Percentiles rank a stretch among this genome's conserved stretches.
Conservation (phyloP, 495 filamentous ascomycete species). For the Aspergillus indologenus region DNA sequence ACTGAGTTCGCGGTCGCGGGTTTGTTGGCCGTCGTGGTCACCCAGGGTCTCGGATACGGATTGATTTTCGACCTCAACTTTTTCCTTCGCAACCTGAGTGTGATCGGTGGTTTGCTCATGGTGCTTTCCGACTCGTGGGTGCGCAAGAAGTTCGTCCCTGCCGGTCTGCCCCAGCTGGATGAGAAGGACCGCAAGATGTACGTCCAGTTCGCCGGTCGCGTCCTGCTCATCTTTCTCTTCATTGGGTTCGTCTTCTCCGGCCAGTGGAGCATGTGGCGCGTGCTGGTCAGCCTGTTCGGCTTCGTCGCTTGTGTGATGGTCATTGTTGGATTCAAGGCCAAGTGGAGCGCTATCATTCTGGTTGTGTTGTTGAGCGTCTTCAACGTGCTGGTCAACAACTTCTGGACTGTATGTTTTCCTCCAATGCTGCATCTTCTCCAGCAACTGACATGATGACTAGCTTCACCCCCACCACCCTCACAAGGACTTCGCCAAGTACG, state of each 20-base stretch:
- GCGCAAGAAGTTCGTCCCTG: slow-evolving; percentile 93
- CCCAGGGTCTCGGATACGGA: slow-evolving; percentile 96
- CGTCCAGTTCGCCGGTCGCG: slow-evolving; percentile 93
- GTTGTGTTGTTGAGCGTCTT: slow-evolving; percentile 94
- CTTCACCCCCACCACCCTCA: slow-evolving; percentile 97
- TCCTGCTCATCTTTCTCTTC: slow-evolving; percentile 97
- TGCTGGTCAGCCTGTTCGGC: slow-evolving; percentile 78
- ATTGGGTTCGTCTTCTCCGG: slow-evolving; percentile 94
- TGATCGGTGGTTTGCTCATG: slow-evolving; percentile 96
- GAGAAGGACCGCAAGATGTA: slow-evolving; percentile 99
- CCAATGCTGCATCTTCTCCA: neutral
- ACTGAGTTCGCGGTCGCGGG: slow-evolving; percentile 89
- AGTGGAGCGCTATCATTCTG: slow-evolving; percentile 91
- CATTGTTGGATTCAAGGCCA: slow-evolving; percentile 98
- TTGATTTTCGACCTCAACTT: slow-evolving; percentile 99
- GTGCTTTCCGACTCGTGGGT: slow-evolving; percentile 97
- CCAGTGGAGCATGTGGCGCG: slow-evolving; percentile 81
- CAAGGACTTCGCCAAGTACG: slow-evolving; percentile 99
- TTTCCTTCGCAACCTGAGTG: slow-evolving; percentile 96
- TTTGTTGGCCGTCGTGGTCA: slow-evolving; percentile 84
- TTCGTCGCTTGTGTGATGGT: slow-evolving; percentile 96
- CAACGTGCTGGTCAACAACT: slow-evolving; percentile 98
- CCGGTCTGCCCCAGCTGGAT: slow-evolving; percentile 86
- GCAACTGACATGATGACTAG: slow-evolving; percentile 46
- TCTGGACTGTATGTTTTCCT: slow-evolving; percentile 88